A percentile compares a stretch with the other conserved stretches of the same genome.
Conservation (phyloP, 768 basidiomycete species). For the Psilocybe cyanescens region DNA sequence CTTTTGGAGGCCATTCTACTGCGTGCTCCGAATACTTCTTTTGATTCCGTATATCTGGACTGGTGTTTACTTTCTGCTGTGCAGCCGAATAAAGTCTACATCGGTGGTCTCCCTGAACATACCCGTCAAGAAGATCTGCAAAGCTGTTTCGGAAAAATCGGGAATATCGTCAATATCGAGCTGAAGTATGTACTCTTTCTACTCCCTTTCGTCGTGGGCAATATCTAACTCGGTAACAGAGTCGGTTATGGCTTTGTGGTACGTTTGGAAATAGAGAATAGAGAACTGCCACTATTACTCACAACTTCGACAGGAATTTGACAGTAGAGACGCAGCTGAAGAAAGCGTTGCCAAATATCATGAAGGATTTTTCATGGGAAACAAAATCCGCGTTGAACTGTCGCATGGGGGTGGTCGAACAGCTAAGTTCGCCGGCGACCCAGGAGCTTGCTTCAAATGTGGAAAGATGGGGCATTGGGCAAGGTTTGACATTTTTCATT, state of each 20-base stretch:
- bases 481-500: constrained; percentile 49
- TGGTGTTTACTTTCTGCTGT: constrained; percentile 73
- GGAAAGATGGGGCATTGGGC: constrained; percentile 90
- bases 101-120: constrained; percentile 87
- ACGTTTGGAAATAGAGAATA: constrained; percentile 33
- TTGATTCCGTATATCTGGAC: constrained; percentile 57
- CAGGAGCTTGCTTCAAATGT: constrained; percentile 88
- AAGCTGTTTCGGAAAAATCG: constrained; percentile 87
- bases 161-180: constrained; percentile 75
- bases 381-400: constrained; percentile 86
- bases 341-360: constrained; percentile 88
- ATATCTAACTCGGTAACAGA: constrained; percentile 41
- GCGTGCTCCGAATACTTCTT: constrained; percentile 50
- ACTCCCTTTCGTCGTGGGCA: constrained; percentile 10
- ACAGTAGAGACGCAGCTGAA: constrained; percentile 78
- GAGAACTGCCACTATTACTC: constrained; percentile 11
- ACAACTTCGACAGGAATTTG: constrained; percentile 68
- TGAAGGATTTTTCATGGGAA: constrained; percentile 91
- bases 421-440: constrained; percentile 82
- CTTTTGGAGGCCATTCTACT: constrained; percentile 44
- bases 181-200: constrained; percentile 64
- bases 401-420: constrained; percentile 85
- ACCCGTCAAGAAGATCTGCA: constrained; percentile 85
- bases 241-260: constrained; percentile 92
- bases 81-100: constrained; percentile 93